Evolutionary conservation across 1,284 basidiomycete genomes (phyloP).

Genomic region (Malassezia sympodialis): DNA sequence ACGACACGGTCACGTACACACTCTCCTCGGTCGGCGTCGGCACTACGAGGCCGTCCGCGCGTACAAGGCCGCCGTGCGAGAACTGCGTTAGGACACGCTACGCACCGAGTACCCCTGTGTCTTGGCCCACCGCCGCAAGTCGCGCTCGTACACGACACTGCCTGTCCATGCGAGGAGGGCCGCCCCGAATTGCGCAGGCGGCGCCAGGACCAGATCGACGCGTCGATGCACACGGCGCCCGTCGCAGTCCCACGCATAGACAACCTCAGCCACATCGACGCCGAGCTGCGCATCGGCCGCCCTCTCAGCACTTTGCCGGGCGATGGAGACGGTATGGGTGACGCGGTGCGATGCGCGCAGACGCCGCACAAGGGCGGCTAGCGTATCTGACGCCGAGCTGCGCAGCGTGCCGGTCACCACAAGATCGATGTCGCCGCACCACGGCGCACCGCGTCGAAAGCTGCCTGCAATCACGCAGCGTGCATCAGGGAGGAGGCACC

Average conservation of each 20-base stretch:
- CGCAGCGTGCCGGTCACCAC: conserved; percentile 1
- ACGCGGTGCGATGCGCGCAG: not conserved
- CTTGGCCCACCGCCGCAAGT: conserved; percentile 17
- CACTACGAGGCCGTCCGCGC: not conserved
- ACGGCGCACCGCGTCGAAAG: conserved; percentile 17
- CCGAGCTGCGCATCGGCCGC: not conserved
- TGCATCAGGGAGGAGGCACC: conserved; percentile 4
- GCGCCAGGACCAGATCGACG: conserved; percentile 17
- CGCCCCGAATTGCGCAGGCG: conserved; percentile 13
- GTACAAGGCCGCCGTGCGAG: conserved; percentile 6
- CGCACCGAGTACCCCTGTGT: conserved; percentile 9
- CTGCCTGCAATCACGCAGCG: conserved; percentile 14
- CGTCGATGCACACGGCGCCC: conserved; percentile 8
- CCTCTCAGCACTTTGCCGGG: not conserved
- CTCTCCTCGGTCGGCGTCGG: conserved; percentile 6
- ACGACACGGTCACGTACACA: not conserved
- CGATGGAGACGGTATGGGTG: not conserved
- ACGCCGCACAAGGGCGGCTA: not conserved
- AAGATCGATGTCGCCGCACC: conserved; percentile 19
- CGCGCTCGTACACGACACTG: conserved; percentile 17
- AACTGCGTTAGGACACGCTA: not conserved
- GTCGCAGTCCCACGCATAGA: conserved; percentile 1
- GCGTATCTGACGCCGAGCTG: not conserved
- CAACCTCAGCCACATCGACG: conserved; percentile 19
- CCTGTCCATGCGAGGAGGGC: conserved; percentile 20